Evolutionary conservation across 306 rosid species (phyloP).

Genomic region (Sphenostylis stenocarpa): DNA sequence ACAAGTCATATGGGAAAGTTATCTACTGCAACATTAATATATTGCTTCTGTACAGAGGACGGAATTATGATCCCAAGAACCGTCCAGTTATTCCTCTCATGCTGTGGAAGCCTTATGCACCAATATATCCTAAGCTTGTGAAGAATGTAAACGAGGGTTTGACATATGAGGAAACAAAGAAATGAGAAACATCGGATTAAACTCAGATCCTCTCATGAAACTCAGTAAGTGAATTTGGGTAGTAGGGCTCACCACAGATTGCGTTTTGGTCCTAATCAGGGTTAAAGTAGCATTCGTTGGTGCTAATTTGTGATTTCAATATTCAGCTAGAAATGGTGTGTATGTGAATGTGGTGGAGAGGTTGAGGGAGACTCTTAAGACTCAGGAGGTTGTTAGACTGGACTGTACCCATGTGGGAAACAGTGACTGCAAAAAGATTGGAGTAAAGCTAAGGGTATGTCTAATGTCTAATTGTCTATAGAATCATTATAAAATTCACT

Average conservation of each 20-base stretch:
- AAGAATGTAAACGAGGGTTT: constrained; percentile 69
- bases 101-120: constrained; percentile 96
- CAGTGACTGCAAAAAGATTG: constrained; percentile 85
- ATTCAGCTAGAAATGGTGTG: constrained; percentile 88
- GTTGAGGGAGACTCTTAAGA: constrained; percentile 74
- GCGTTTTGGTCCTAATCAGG: no score
- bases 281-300: constrained; percentile 3
- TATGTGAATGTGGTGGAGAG: constrained; percentile 76
- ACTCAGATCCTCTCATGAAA: constrained; percentile 64
- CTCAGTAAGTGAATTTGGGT: constrained; percentile 65
- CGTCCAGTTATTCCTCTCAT: constrained; percentile 75
- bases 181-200: constrained; percentile 72
- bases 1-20: constrained; percentile 78
- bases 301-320: constrained; percentile 25
- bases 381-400: constrained; percentile 77
- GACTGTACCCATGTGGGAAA: constrained; percentile 80
- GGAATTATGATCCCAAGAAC: constrained; percentile 69
- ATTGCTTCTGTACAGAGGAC: constrained; percentile 71
- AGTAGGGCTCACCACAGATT: no score
- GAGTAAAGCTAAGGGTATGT: constrained; percentile 77
- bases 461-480: neutral
- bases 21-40: constrained; percentile 68
- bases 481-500: neutral
- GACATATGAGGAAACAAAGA: constrained; percentile 68
- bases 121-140: constrained; percentile 89